Conservation (phyloP, 345 rosid species). For the Eucalyptus curtisii region DNA sequence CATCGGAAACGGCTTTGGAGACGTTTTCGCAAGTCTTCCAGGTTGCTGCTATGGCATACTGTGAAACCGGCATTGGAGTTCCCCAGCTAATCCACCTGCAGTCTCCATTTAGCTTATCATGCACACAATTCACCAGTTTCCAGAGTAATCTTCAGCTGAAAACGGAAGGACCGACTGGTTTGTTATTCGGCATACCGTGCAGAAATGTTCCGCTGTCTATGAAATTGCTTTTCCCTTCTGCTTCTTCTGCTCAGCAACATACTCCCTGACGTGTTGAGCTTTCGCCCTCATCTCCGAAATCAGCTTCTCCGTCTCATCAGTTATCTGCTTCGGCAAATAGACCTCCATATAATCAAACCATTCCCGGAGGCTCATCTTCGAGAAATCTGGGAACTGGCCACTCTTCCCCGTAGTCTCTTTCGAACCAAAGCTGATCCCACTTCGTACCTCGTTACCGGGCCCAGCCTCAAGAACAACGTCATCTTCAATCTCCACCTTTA, state of each 20-base stretch:
- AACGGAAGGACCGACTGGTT: not conserved
- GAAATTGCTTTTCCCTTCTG: not conserved
- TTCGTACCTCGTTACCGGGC: not conserved
- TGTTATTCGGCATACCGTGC: fast-evolving
- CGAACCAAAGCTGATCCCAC: not conserved
- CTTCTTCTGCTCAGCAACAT: slow-evolving; percentile 37
- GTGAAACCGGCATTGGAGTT: not conserved
- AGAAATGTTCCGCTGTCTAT: not conserved
- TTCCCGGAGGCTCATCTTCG: slow-evolving; percentile 39
- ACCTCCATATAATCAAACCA: slow-evolving; percentile 59
- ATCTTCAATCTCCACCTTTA: not conserved
- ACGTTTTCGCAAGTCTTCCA: not conserved
- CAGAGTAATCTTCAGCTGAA: not conserved
- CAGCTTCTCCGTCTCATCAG: slow-evolving; percentile 46
- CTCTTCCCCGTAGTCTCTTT: not conserved
- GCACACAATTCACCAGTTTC: not conserved
- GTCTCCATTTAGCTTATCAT: not conserved
- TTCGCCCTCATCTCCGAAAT: slow-evolving; percentile 43
- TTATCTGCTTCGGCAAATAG: slow-evolving; percentile 34
- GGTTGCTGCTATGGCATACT: not conserved
- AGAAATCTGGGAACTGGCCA: slow-evolving; percentile 18
- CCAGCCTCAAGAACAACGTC: not conserved
- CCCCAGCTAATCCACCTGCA: not conserved
- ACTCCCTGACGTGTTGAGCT: slow-evolving; percentile 23
- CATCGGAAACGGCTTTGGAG: not conserved